These are phyloP conservation scores for Amauroascus verrucosus DNA, from an alignment of 2,329 filamentous ascomycete genomes.

Conservation along the genomic window DNA sequence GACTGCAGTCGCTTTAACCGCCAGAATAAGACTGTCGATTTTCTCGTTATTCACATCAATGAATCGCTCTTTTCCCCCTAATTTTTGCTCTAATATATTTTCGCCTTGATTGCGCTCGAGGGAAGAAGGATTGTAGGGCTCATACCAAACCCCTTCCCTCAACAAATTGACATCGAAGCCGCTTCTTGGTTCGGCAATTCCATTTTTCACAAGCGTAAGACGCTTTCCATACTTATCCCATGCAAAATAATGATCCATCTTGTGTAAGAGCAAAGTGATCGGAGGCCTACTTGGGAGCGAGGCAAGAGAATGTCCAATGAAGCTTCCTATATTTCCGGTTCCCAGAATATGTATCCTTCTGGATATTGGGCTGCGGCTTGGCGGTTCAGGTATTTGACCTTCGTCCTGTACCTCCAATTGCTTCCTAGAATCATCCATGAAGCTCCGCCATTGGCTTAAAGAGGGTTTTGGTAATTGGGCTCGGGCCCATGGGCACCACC, in stretches of 20 bases:
- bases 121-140: slow-evolving; percentile 20
- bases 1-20: slow-evolving; percentile 63
- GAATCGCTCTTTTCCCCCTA: not conserved
- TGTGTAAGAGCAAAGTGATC: slow-evolving; percentile 70
- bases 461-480: not conserved
- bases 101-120: not conserved
- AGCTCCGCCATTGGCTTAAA: not conserved
- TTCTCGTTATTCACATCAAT: slow-evolving; percentile 33
- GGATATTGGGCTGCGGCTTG: slow-evolving; percentile 10
- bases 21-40: slow-evolving; percentile 66
- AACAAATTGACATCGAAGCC: slow-evolving; percentile 38
- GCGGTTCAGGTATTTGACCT: not conserved
- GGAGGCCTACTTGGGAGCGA: slow-evolving; percentile 50
- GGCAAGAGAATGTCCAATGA: slow-evolving; percentile 64
- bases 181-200: slow-evolving; percentile 33
- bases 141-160: slow-evolving; percentile 27
- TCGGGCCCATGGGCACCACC: not conserved
- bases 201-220: slow-evolving; percentile 31
- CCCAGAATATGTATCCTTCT: slow-evolving; percentile 66
- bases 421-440: not conserved
- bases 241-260: slow-evolving; percentile 29
- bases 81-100: not conserved
- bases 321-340: slow-evolving; percentile 66
- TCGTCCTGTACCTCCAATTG: slow-evolving; percentile 5
- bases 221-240: slow-evolving; percentile 26